Conservation (phyloP, 176 grass and related monocot genomes). For the Oryza glumipatula region DNA sequence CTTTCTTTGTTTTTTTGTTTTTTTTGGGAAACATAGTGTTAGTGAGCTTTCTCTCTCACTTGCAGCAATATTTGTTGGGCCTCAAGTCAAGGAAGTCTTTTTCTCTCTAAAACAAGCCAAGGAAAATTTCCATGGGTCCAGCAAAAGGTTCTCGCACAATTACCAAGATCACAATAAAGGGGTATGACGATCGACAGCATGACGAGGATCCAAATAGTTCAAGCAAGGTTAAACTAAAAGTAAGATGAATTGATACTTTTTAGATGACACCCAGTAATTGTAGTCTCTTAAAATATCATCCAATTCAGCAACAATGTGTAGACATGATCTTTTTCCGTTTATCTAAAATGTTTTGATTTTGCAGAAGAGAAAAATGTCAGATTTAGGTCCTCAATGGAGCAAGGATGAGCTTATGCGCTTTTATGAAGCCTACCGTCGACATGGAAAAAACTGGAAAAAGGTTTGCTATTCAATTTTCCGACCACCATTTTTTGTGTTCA, state of each 20-base stretch:
- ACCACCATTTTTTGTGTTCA: neutral
- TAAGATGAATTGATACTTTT: slow-evolving; percentile 36
- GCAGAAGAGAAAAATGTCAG: slow-evolving; percentile 55
- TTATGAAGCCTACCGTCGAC: slow-evolving; percentile 57
- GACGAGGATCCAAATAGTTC: slow-evolving; percentile 46
- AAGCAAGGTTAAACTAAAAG: slow-evolving; percentile 58
- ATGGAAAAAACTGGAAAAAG: slow-evolving; percentile 75
- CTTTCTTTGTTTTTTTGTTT: neutral
- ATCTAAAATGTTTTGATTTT: slow-evolving; percentile 30
- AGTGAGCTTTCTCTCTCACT: slow-evolving; percentile 30
- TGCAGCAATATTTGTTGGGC: slow-evolving; percentile 36
- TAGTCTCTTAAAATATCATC: slow-evolving; percentile 16
- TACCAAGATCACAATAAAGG: slow-evolving; percentile 49
- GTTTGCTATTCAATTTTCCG: slow-evolving; percentile 26
- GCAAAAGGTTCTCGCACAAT: slow-evolving; percentile 53
- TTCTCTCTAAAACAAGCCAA: neutral
- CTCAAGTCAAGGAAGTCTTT: slow-evolving; percentile 15
- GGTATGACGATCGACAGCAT: slow-evolving; percentile 36
- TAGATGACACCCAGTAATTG: slow-evolving; percentile 29
- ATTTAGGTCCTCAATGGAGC: slow-evolving; percentile 57
- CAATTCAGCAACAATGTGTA: neutral
- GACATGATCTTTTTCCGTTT: neutral
- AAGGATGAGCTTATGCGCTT: slow-evolving; percentile 55
- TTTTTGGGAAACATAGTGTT: neutral
- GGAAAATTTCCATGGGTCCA: slow-evolving; percentile 43